Conservation (phyloP, 768 basidiomycete species). For the Cyclocybe cylindracea region DNA sequence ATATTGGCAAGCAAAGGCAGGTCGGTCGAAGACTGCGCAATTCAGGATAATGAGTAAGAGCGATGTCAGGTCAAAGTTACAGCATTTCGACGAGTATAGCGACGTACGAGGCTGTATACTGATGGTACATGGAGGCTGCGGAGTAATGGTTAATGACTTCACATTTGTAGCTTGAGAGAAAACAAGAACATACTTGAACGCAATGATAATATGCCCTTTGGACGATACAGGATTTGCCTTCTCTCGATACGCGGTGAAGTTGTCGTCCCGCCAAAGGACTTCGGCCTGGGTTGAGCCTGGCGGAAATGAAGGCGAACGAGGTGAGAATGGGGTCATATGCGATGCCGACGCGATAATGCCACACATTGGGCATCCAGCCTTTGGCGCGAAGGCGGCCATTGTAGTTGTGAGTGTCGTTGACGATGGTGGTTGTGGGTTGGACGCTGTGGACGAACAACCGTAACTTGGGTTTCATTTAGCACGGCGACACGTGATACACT, state of each 20-base stretch:
- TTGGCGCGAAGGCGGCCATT: constrained; percentile 58
- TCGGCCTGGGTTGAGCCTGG: constrained; percentile 52
- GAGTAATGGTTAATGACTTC: constrained; percentile 1
- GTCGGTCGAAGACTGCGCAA: constrained; percentile 66
- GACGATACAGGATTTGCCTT: constrained; percentile 70
- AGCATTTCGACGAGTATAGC: constrained; percentile 1
- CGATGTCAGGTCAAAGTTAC: background rate
- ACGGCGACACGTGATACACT: constrained; percentile 17
- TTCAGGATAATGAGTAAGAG: background rate
- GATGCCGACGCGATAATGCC: constrained; percentile 63
- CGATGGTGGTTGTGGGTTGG: constrained; percentile 1
- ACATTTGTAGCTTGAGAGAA: background rate
- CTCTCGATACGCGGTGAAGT: constrained; percentile 76
- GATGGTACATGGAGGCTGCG: constrained; percentile 76
- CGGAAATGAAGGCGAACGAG: constrained; percentile 47
- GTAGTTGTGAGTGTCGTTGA: background rate
- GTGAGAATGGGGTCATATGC: constrained; percentile 43
- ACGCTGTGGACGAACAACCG: background rate
- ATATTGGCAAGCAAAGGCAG: constrained; percentile 69
- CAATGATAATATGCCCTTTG: constrained; percentile 69
- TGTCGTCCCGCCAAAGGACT: constrained; percentile 74
- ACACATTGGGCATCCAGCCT: constrained; percentile 77
- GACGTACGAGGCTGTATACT: constrained; percentile 68
- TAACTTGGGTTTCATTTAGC: background rate
- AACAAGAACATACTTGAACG: constrained; percentile 64